Evolutionary conservation across 139 green algal species (phyloP).

Genomic region (Chlorella ohadii): DNA sequence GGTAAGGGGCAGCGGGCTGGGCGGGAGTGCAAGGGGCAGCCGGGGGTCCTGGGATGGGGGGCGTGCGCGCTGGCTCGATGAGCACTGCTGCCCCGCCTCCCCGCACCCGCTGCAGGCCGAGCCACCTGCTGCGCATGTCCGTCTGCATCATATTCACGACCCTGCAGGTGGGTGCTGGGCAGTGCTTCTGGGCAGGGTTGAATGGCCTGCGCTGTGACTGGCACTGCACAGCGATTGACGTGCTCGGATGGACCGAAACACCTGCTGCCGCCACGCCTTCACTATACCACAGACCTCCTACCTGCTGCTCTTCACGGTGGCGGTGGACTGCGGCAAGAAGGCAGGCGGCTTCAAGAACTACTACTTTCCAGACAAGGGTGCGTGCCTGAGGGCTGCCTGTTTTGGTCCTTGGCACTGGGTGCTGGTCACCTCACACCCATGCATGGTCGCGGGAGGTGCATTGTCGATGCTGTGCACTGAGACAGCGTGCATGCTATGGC

Average conservation of each 20-base stretch:
- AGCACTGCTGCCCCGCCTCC: neutral
- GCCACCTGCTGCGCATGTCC: neutral
- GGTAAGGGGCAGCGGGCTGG: neutral
- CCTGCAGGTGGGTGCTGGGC: neutral
- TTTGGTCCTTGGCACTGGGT: neutral
- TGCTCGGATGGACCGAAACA: no score
- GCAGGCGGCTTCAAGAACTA: neutral
- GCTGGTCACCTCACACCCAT: no score
- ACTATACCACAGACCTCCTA: constrained; percentile 8
- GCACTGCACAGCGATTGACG: no score
- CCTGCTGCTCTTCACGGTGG: constrained; percentile 22
- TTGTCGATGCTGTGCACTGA: no score
- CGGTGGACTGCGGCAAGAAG: neutral
- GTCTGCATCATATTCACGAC: neutral
- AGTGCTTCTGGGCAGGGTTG: no score
- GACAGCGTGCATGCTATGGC: no score
- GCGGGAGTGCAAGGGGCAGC: no score
- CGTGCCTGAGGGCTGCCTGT: neutral
- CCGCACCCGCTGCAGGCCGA: neutral
- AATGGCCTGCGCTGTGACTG: no score
- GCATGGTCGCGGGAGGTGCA: no score
- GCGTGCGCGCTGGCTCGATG: neutral
- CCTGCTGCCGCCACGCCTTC: neutral
- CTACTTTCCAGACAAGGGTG: constrained; percentile 19
- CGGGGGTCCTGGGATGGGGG: no score